A percentile compares a stretch with the other conserved stretches of the same genome.
Conservation (phyloP, 2,329 filamentous ascomycete species). For the Neonectria faginata region DNA sequence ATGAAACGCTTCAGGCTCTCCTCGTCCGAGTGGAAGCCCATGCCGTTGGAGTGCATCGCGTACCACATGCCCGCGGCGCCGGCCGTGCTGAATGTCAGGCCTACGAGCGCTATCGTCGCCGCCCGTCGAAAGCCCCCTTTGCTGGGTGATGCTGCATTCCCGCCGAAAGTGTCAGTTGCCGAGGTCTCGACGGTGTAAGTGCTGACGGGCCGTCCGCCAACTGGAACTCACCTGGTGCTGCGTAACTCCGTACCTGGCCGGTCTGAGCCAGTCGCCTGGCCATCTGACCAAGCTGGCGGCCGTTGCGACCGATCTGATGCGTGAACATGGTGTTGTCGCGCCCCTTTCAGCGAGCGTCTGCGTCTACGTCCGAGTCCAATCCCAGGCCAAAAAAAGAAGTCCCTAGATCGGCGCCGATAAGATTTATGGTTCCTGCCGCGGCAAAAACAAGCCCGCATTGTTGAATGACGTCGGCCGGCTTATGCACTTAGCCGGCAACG, state of each 20-base stretch:
- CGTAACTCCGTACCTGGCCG: conserved; percentile 43
- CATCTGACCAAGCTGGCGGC: conserved; percentile 42
- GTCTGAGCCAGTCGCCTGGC: conserved; percentile 35
- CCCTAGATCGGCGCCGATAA: conserved; percentile 26
- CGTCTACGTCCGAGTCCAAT: not conserved
- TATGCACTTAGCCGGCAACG: conserved; percentile 36
- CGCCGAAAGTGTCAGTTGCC: conserved; percentile 29
- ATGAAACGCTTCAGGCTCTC: conserved; percentile 78
- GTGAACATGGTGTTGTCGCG: conserved; percentile 37
- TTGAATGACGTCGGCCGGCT: conserved; percentile 32
- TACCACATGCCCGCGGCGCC: conserved; percentile 54
- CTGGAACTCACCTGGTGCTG: conserved; percentile 42
- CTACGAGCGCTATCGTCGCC: conserved; percentile 45
- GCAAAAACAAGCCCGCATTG: conserved; percentile 35
- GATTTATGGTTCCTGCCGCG: conserved; percentile 42
- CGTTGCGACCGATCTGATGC: conserved; percentile 41
- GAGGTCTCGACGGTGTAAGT: conserved; percentile 14
- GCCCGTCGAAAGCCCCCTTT: conserved; percentile 40
- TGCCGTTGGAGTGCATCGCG: conserved; percentile 49
- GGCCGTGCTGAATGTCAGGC: conserved; percentile 46
- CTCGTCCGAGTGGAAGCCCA: conserved; percentile 67
- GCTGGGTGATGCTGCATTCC: conserved; percentile 26
- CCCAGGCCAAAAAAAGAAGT: not conserved
- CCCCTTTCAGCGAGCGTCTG: conserved; percentile 10
- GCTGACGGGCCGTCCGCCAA: conserved; percentile 8